These are phyloP conservation scores for Mycena polygramma DNA, from an alignment of 768 basidiomycete genomes.

Conservation along the genomic window DNA sequence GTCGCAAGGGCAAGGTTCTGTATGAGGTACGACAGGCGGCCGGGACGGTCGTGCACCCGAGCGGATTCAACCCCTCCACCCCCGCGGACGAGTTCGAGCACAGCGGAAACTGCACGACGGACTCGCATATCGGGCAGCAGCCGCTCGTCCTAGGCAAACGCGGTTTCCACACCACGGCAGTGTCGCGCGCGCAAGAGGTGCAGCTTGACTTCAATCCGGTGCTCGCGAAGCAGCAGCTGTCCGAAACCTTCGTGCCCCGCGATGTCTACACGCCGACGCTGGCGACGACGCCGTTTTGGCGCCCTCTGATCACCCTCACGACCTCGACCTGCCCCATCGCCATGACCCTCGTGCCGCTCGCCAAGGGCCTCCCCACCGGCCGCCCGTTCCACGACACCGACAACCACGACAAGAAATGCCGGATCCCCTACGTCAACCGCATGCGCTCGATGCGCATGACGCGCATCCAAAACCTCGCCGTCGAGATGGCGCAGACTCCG, in stretches of 20 bases:
- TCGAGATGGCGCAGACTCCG: constrained; percentile 45
- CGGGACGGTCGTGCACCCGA: constrained; percentile 55
- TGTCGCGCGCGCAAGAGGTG: constrained; percentile 20
- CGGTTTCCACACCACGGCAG: constrained; percentile 24
- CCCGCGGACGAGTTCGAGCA: constrained; percentile 50
- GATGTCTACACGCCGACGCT: constrained; percentile 47
- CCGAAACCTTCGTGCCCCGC: constrained; percentile 36
- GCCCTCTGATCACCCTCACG: constrained; percentile 55
- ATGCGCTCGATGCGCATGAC: constrained; percentile 51
- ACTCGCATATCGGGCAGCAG: constrained; percentile 24
- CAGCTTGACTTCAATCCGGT: too few relatives aligned
- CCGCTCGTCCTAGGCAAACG: constrained; percentile 24
- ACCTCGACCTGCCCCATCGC: constrained; percentile 59
- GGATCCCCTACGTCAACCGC: constrained; percentile 45
- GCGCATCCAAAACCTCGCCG: constrained; percentile 47
- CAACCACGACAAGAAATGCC: constrained; percentile 50
- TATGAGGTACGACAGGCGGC: constrained; percentile 55
- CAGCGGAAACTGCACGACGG: constrained; percentile 33
- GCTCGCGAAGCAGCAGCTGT: too few relatives aligned
- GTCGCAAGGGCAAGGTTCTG: constrained; percentile 53
- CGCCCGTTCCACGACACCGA: constrained; percentile 50
- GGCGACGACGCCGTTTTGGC: constrained; percentile 50
- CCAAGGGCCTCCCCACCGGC: constrained; percentile 48
- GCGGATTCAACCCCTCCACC: constrained; percentile 60
- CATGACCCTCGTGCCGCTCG: constrained; percentile 48